Base-by-base conservation (phyloP, 768 basidiomycete species). In the Rossbeevera mucosa region DNA sequence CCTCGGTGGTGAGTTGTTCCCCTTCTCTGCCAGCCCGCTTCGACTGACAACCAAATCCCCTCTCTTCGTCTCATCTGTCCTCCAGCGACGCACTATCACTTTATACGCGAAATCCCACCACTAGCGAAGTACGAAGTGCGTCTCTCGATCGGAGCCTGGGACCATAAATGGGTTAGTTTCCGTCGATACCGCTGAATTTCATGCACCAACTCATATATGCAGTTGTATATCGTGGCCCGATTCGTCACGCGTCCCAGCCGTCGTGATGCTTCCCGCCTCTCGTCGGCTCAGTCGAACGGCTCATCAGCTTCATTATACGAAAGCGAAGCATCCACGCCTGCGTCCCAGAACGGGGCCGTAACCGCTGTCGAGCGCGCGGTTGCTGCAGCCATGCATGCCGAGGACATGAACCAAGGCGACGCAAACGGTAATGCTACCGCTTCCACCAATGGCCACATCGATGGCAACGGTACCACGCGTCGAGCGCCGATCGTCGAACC, bases 141-240 rank as follows among this genome's bases (percentile, higher is more conserved):
- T 36, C 61, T 79, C 11, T 72, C 64, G 21, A 67, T 88, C 2
- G 82, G 71, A 11, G 71, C 76, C 5, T 91, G 88, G 88, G 87
- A 88, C 48, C 70, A 82, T 29, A 91, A 91, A 79, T 90, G 88
- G 88, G 87, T 86, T 59, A 43, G 80, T 68, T 16, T n/a, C 33
- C 6, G 33, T 13, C 14, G 5, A 41, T 11, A 18, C 25, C 47
- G 43, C 18, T 25, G 4, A 28, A 11, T 47, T 22, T 45, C 13
- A 55, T 22, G 28, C 21, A 3, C 30, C 33, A n/a, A 8, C 12
- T 33, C 8, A n/a, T 7, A 21, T 9, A 45, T 14, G 9, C 48
- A 88, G 87, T 24, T 86, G n/a, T 88, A 82, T 63, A 26, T 85
- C 45, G 66, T 85, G 29, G 76, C 76, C 14, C 83, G 81, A 54